Conservation (phyloP, 768 basidiomycete genomes). For the Hypsizygus marmoreus region DNA sequence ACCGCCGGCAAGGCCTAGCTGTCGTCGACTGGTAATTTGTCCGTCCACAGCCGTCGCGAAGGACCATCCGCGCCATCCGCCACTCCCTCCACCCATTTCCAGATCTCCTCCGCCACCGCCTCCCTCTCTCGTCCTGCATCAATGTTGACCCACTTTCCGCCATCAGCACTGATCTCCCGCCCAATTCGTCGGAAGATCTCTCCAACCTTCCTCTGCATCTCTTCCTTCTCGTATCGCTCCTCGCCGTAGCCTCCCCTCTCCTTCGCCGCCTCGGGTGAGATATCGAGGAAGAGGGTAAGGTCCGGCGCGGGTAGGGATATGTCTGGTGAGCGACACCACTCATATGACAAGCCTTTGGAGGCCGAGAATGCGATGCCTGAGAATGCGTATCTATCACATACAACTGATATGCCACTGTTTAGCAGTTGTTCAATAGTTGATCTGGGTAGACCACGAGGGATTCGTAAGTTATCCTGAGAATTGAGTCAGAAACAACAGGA, state of each 20-base stretch:
- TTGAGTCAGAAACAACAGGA: not conserved
- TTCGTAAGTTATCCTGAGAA: not conserved
- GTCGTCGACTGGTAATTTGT: conserved; percentile 18
- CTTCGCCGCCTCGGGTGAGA: conserved; percentile 69
- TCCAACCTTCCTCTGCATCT: conserved; percentile 70
- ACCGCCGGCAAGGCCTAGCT: too few species aligned
- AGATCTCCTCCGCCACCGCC: conserved; percentile 56
- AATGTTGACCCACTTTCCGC: conserved; percentile 50
- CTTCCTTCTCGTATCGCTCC: conserved; percentile 85
- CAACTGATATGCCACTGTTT: conserved; percentile 63
- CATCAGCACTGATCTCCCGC: conserved; percentile 42
- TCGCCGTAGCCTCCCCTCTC: conserved; percentile 79
- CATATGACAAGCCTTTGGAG: conserved; percentile 67
- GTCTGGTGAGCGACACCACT: conserved; percentile 89
- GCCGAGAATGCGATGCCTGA: conserved; percentile 92
- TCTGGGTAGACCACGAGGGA: conserved; percentile 38
- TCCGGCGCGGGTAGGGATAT: conserved; percentile 89
- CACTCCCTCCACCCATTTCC: conserved; percentile 50
- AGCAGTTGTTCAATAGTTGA: conserved; percentile 63
- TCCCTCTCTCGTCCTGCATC: conserved; percentile 58
- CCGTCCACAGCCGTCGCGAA: conserved; percentile 54
- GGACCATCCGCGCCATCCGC: conserved; percentile 38
- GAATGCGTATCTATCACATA: conserved; percentile 96
- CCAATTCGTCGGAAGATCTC: conserved; percentile 59
- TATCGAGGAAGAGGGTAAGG: conserved; percentile 82